Evolutionary conservation across 2,329 filamentous ascomycete species (phyloP).

Genomic region (Diplodia intermedia): DNA sequence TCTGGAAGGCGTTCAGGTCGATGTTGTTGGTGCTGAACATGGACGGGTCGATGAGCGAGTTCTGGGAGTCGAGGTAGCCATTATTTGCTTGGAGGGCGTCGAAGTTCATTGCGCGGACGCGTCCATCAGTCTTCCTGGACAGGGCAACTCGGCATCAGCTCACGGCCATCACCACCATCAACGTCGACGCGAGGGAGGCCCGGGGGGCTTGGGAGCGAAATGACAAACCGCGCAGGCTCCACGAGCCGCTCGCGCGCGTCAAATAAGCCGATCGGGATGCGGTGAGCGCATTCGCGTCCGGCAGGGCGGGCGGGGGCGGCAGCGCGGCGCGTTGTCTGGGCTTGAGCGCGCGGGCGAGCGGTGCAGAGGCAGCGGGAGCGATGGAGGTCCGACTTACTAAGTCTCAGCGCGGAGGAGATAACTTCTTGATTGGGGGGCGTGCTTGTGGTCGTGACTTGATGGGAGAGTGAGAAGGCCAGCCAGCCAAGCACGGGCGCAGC

Average conservation of each 20-base stretch:
- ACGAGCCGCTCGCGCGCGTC: conserved; percentile 30
- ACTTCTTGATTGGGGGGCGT: conserved; percentile 28
- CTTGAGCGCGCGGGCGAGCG: conserved; percentile 12
- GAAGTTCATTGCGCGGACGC: conserved; percentile 35
- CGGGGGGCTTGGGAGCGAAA: conserved; percentile 21
- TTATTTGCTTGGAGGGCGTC: conserved; percentile 35
- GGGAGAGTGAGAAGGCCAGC: conserved; percentile 28
- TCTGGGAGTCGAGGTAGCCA: conserved; percentile 36
- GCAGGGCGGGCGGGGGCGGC: conserved; percentile 23
- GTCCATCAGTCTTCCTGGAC: conserved; percentile 32
- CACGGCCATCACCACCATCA: conserved; percentile 31
- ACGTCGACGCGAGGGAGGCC: conserved; percentile 22
- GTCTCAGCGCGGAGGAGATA: conserved; percentile 33
- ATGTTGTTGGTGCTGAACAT: conserved; percentile 48
- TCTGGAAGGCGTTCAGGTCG: conserved; percentile 61
- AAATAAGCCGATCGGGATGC: conserved; percentile 33
- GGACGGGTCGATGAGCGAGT: conserved; percentile 47
- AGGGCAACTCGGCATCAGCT: conserved; percentile 30
- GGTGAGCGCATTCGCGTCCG: conserved; percentile 31
- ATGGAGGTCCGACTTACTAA: conserved; percentile 31
- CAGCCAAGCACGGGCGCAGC: conserved; percentile 4
- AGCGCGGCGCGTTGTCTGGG: conserved; percentile 12
- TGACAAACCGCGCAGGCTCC: conserved; percentile 29
- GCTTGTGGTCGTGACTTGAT: conserved; percentile 28
- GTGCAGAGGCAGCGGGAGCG: conserved; percentile 20